Percentiles rank a stretch among this genome's conserved stretches.
phyloP scores from a whole-genome alignment of 1,139 yeast genomes.

The Zygosaccharomyces sapae region DNA sequence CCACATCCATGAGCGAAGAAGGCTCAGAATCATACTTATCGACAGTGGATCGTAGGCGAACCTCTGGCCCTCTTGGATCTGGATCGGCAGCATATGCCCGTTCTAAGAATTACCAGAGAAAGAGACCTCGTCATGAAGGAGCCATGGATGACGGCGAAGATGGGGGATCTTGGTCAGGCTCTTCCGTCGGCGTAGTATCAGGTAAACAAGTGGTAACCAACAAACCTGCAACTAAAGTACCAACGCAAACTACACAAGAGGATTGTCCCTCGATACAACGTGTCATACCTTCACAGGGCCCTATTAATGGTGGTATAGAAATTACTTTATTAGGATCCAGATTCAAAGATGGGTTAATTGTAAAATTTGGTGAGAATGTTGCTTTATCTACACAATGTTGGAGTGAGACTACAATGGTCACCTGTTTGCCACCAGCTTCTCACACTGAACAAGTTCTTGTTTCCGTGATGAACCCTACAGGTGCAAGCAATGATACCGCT shows the following conservation, averaged over 20 bases:
- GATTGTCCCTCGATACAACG: conserved; percentile 61
- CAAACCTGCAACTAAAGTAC: background rate
- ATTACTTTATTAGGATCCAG: conserved; percentile 84
- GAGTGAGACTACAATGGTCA: conserved; percentile 91
- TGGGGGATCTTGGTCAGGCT: conserved; percentile 20
- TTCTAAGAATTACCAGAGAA: conserved; percentile 37
- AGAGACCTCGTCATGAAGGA: conserved; percentile 36
- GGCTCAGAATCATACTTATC: conserved; percentile 54
- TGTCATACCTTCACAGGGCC: conserved; percentile 92
- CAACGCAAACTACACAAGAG: conserved; percentile 18
- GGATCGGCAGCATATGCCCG: conserved; percentile 19
- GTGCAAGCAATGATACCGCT: conserved; percentile 6
- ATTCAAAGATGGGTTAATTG: conserved; percentile 75
- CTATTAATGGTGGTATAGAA: conserved; percentile 92
- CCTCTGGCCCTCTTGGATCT: conserved; percentile 11
- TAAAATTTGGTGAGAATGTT: conserved; percentile 78
- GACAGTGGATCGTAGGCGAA: conserved; percentile 25
- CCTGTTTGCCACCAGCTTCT: conserved; percentile 86
- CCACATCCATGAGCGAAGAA: conserved; percentile 65
- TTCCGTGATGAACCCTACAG: conserved; percentile 53
- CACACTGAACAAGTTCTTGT: conserved; percentile 90
- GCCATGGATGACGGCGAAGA: conserved; percentile 13
- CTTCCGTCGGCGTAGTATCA: conserved; percentile 12
- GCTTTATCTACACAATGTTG: conserved; percentile 92
- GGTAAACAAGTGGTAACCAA: conserved; percentile 10